Base-by-base conservation (phyloP, 257 asterid genomes). In the Linderniella brevidens region DNA sequence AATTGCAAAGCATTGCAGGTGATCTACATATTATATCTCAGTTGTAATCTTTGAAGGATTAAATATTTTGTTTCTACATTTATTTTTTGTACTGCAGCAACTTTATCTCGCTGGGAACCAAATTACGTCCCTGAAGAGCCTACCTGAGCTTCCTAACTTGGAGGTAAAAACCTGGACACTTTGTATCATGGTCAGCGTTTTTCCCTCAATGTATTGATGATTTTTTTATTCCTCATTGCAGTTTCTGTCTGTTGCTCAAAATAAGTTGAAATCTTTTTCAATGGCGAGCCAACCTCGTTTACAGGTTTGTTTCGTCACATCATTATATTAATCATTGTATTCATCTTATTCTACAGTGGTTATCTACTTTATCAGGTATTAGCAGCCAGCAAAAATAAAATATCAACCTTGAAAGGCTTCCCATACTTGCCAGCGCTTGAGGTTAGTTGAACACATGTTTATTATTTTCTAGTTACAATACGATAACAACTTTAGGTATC, bases 61-160 rank as follows among this genome's bases (percentile, higher is more conserved):
- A 19, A 25, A 53, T 14, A 44, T 49, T 58, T 41, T 37, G 49
- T 16, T 48, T 40, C 48, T 43, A 54, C 41, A 16, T 11, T 54
- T 61, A 48, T 55, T 49, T 41, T 45, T 48, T 57, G 42, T 2
- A 46, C 62, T 73, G 64, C 76, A 90, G 98, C 98, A 90, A 90
- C 98, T 90, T 14, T 90, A 90, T 68, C 94, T 90, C 57, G 98
- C 98, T 58, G 98, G 98, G 59, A 90, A 90, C 61, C 94, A 90
- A 66, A 78, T 90, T 64, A 74, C 94, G 25, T 90, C 98, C 52
- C 66, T 90, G 70, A 66, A 61, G 68, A 81, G 98, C 70, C 98
- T 90, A 71, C 98, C 98, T 0, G 96, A 81, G 75, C 96, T 90
- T 56, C 94, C 98, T 20, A 90, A 90, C 65, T 72, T 90, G 85